Evolutionary conservation across 1,139 yeast species (phyloP).

Genomic region (Candida labiduridarum): DNA sequence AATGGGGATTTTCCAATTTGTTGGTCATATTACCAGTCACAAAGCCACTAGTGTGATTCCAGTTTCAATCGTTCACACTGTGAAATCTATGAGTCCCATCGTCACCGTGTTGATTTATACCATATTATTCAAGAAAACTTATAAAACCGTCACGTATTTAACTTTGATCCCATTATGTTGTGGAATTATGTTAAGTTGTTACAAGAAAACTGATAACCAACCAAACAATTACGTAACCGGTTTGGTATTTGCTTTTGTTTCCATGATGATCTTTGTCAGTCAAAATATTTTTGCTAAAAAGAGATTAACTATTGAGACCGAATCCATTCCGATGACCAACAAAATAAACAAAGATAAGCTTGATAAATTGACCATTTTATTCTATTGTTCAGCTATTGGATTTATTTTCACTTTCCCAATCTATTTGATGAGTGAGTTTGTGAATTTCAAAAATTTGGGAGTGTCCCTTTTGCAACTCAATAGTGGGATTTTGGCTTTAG

Average conservation of each 20-base stretch:
- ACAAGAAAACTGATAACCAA: constrained; percentile 33
- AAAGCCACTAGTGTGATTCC: constrained; percentile 88
- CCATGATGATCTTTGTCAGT: constrained; percentile 84
- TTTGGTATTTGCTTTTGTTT: constrained; percentile 70
- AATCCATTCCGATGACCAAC: constrained; percentile 9
- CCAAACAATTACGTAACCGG: constrained; percentile 52
- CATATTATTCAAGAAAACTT: constrained; percentile 56
- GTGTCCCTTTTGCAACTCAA: constrained; percentile 40
- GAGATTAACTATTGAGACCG: constrained; percentile 55
- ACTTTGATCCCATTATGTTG: constrained; percentile 74
- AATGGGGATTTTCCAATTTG: constrained; percentile 89
- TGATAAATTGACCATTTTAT: constrained; percentile 81
- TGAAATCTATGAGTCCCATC: constrained; percentile 86
- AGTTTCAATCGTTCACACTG: constrained; percentile 88
- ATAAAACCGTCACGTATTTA: constrained; percentile 66
- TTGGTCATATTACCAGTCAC: constrained; percentile 88
- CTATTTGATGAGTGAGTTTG: constrained; percentile 66
- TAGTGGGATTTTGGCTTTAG: constrained; percentile 31
- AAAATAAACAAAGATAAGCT: constrained; percentile 42
- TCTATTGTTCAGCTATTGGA: constrained; percentile 84
- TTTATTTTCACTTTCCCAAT: constrained; percentile 77
- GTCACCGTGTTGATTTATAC: constrained; percentile 84
- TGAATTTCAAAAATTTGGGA: constrained; percentile 29
- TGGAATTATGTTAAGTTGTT: constrained; percentile 87
- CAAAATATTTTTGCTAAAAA: constrained; percentile 92